phyloP scores from a whole-genome alignment of 2,329 filamentous ascomycete species.

The Sarocladium oryzae region DNA sequence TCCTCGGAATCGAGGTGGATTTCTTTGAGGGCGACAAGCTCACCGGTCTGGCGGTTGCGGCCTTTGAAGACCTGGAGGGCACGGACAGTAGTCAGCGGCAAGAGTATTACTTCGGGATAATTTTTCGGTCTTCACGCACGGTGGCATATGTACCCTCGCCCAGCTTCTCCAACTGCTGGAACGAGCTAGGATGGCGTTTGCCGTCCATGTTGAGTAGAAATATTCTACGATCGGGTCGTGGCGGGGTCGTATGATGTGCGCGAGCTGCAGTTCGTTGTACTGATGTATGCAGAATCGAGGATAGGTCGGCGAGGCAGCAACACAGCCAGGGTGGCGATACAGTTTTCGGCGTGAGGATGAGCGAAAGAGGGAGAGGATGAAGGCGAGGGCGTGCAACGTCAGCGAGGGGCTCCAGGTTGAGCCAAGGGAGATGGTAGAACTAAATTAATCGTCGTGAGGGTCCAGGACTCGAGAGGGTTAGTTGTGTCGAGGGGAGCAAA shows the following conservation, averaged over 20 bases:
- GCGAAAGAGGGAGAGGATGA: conserved; percentile 12
- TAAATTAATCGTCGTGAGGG: not conserved
- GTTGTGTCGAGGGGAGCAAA: not conserved
- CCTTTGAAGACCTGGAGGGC: conserved; percentile 84
- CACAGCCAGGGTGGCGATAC: no score
- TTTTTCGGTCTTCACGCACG: conserved; percentile 54
- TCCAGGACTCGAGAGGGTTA: not conserved
- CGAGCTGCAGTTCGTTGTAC: not conserved
- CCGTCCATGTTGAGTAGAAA: conserved; percentile 64
- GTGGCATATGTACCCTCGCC: conserved; percentile 98
- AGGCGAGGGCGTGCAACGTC: not conserved
- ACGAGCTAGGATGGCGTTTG: conserved; percentile 88
- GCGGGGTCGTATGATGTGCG: not conserved
- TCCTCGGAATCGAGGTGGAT: conserved; percentile 98
- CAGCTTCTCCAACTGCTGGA: conserved; percentile 98
- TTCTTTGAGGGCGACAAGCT: conserved; percentile 94
- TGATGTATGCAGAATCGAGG: conserved; percentile 5
- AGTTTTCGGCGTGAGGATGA: no score
- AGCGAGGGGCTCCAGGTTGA: not conserved
- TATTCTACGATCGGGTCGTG: not conserved
- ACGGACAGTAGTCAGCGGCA: conserved; percentile 12
- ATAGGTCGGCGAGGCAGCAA: no score
- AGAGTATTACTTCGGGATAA: not conserved
- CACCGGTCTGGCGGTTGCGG: conserved; percentile 91
- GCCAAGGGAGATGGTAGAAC: not conserved